These are phyloP conservation scores for Waltiozyma sp. DNA, from an alignment of 1,139 yeast genomes.

Conservation along the genomic window DNA sequence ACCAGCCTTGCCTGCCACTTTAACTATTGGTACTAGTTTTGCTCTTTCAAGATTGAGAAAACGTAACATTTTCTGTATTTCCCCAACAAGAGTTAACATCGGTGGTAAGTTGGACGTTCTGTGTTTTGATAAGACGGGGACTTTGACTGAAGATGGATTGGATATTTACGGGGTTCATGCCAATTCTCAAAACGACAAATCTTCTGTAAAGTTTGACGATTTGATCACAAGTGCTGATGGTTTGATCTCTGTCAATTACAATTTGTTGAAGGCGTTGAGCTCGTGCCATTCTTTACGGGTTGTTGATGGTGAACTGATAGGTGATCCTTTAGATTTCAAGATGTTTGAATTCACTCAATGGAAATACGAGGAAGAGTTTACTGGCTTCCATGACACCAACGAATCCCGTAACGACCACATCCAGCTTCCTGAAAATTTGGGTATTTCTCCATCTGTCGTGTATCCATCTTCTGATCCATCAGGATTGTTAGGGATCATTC, in stretches of 20 bases:
- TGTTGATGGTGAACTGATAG: conserved; percentile 71
- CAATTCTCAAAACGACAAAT: conserved; percentile 28
- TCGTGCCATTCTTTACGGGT: conserved; percentile 80
- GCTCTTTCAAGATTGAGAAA: conserved; percentile 68
- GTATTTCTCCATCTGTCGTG: conserved; percentile 36
- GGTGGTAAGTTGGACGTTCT: conserved; percentile 88
- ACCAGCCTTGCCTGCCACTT: conserved; percentile 95
- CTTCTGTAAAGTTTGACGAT: conserved; percentile 29
- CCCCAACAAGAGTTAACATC: conserved; percentile 87
- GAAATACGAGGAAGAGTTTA: conserved; percentile 57
- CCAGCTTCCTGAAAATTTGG: conserved; percentile 28
- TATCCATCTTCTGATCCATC: conserved; percentile 26
- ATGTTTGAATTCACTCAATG: conserved; percentile 88
- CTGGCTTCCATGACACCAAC: conserved; percentile 26
- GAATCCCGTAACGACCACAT: conserved; percentile 25
- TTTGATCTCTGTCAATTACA: conserved; percentile 4
- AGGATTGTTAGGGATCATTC: conserved; percentile 40
- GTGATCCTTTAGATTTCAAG: conserved; percentile 87
- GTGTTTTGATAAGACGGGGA: conserved; percentile 96
- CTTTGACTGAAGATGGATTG: conserved; percentile 91
- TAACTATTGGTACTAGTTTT: conserved; percentile 92
- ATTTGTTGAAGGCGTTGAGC: conserved; percentile 43
- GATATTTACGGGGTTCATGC: conserved; percentile 85
- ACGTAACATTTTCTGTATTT: conserved; percentile 69
- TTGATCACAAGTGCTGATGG: conserved; percentile 27